Evolutionary conservation across 108 stramenopile species (phyloP).

Genomic region (Fragilaria crotonensis): DNA sequence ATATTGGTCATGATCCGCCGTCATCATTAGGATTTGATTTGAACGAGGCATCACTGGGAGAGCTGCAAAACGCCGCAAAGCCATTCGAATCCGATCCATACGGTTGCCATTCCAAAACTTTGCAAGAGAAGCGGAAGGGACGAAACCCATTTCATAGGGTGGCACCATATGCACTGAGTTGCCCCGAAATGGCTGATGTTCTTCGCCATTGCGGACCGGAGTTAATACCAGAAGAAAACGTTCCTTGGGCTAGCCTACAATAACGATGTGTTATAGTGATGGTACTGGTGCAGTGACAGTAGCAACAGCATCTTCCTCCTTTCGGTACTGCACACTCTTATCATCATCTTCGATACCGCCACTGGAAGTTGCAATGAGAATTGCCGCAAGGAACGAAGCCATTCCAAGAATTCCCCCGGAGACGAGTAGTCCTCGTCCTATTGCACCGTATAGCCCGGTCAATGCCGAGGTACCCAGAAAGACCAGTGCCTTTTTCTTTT

Average conservation of each 20-base stretch:
- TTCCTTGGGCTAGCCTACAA: conserved; percentile 47
- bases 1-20: conserved; percentile 84
- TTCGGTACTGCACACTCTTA: too few relatives aligned
- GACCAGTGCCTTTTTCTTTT: neutral
- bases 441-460: neutral
- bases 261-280: too few relatives aligned
- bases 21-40: conserved; percentile 74
- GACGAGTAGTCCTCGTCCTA: neutral
- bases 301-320: too few relatives aligned
- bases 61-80: conserved; percentile 61
- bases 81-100: conserved; percentile 91
- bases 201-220: conserved; percentile 84
- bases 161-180: conserved; percentile 80
- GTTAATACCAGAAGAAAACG: conserved; percentile 35
- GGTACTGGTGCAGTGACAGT: too few relatives aligned
- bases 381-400: neutral
- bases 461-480: neutral
- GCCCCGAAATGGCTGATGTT: conserved; percentile 83
- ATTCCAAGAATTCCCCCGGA: neutral
- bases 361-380: neutral
- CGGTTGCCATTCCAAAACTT: conserved; percentile 72
- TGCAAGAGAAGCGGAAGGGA: conserved; percentile 75
- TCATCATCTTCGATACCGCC: neutral
- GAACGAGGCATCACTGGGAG: conserved; percentile 48
- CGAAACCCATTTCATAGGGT: conserved; percentile 88